phyloP scores from a whole-genome alignment of 176 grass and related monocot species.

The Bolboschoenus planiculmis region DNA sequence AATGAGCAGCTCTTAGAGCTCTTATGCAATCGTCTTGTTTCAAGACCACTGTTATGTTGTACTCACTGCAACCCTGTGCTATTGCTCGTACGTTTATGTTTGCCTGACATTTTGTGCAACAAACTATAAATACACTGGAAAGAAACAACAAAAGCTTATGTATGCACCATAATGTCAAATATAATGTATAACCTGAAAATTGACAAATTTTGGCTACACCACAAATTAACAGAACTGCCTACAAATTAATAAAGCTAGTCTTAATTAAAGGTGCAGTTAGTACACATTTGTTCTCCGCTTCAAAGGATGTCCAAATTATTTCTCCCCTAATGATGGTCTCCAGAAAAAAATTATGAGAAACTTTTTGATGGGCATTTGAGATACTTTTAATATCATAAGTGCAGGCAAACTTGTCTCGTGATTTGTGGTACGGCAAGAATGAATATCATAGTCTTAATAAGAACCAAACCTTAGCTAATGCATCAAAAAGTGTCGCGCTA shows the following conservation, averaged over 20 bases:
- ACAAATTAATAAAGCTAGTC: too few species aligned
- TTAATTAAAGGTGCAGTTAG: not conserved
- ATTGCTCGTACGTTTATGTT: conserved; percentile 97
- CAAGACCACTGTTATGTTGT: conserved; percentile 95
- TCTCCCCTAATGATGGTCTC: not conserved
- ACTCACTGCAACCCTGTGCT: conserved; percentile 98
- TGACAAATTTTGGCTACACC: not conserved
- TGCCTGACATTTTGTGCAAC: conserved; percentile 42
- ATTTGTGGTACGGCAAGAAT: not conserved
- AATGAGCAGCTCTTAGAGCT: conserved; percentile 79
- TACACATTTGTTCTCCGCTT: not conserved
- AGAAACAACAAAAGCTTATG: not conserved
- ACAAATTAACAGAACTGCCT: not conserved
- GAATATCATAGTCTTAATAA: not conserved
- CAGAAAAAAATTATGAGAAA: not conserved
- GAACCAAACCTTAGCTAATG: conserved; percentile 73
- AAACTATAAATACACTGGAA: not conserved
- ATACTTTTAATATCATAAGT: not conserved
- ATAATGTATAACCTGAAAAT: not conserved
- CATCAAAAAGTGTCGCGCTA: conserved; percentile 97
- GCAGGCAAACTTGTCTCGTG: not conserved
- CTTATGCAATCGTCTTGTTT: conserved; percentile 96
- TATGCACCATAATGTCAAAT: not conserved
- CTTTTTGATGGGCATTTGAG: not conserved
- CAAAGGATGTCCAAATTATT: not conserved